Evolutionary conservation across 192 early-diverging fungal species (phyloP).

Genomic region (Phlyctochytrium bullatum): DNA sequence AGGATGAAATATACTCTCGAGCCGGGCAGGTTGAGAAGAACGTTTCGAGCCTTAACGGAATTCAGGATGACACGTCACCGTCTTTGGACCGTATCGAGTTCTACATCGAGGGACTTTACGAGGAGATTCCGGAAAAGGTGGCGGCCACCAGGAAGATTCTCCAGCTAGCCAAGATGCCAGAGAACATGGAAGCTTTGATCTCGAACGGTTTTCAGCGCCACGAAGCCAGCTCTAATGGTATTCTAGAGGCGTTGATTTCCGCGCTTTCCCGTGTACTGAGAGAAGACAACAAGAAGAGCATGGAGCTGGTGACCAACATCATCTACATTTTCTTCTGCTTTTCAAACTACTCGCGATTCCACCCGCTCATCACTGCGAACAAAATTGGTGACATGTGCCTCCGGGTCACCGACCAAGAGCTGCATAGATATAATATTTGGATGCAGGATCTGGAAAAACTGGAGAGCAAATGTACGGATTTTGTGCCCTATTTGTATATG

Average conservation of each 20-base stretch:
- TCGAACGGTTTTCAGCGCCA: slow-evolving; percentile 30
- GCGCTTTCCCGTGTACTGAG: slow-evolving; percentile 56
- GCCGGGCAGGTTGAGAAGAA: slow-evolving; percentile 3
- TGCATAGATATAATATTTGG: slow-evolving; percentile 46
- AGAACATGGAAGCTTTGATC: slow-evolving; percentile 44
- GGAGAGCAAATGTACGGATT: slow-evolving; percentile 33
- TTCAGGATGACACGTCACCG: slow-evolving; percentile 25
- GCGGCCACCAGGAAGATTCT: slow-evolving; percentile 46
- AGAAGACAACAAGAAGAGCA: slow-evolving; percentile 51
- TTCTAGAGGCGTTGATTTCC: slow-evolving; percentile 38
- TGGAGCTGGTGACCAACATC: slow-evolving; percentile 57
- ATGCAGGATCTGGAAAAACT: slow-evolving; percentile 41
- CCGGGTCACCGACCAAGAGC: slow-evolving; percentile 46
- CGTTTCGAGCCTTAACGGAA: no score
- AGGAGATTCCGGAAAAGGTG: slow-evolving; percentile 53
- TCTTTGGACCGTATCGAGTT: slow-evolving; percentile 42
- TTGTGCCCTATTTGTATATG: not conserved
- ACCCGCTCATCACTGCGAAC: slow-evolving; percentile 51
- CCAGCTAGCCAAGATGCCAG: slow-evolving; percentile 42
- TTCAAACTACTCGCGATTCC: slow-evolving; percentile 54
- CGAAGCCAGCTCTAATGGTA: not conserved
- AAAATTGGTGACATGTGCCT: slow-evolving; percentile 64
- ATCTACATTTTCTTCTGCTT: slow-evolving; percentile 58
- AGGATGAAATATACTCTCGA: slow-evolving; percentile 5
- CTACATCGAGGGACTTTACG: slow-evolving; percentile 56